Base-by-base conservation (phyloP, 1,284 basidiomycete genomes). In the Marasmius fiardii region DNA sequence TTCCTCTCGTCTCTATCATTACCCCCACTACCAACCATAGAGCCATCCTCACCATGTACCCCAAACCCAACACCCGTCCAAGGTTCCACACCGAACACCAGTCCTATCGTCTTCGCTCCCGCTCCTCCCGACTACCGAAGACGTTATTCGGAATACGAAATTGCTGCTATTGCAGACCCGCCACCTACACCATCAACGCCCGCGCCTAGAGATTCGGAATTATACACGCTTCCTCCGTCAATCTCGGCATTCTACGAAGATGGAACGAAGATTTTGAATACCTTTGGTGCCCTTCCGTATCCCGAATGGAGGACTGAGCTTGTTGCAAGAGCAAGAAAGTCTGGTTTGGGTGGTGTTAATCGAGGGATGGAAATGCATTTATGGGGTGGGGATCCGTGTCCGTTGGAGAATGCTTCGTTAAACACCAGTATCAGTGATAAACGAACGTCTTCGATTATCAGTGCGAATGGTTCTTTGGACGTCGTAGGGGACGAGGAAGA, bases 241-340 rank as follows among this genome's bases (percentile, higher is more conserved):
- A 10, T 31, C 28, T 31, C 28, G 5, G 28, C 5, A 10, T 10
- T 31, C 4, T 7, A 14, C n/a, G 20, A 20, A 16, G 39, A 41
- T 7, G 39, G 39, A 18, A 41, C 39, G 39, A 41, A 41, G 16
- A 2, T 41, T 7, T 16, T 41, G 16, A 41, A 41, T 4, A 41
- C 67, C 1, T 68, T 72, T 20, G 71, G 70, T 7, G 70, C 73
- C 0, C 67, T 82, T 2, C 79, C 80, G 0, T 87, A 86, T 63
- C 85, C 85, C 0, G 83, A 85, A 60, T 87, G 85, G 85, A 75
- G 85, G 1, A 64, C 71, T 1, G 72, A 76, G 2, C 63, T 82
- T 0, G 72, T 76, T 2, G 70, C 72, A 41, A 74, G 75, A 45
- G 84, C 84, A 0, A 77, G 78, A 16, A 74, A 73, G 43, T 77